Percentiles rank a stretch among this genome's conserved stretches.
Evolutionary conservation across 805 yeast species (phyloP).

Genomic region (Metschnikowia colocasiae): DNA sequence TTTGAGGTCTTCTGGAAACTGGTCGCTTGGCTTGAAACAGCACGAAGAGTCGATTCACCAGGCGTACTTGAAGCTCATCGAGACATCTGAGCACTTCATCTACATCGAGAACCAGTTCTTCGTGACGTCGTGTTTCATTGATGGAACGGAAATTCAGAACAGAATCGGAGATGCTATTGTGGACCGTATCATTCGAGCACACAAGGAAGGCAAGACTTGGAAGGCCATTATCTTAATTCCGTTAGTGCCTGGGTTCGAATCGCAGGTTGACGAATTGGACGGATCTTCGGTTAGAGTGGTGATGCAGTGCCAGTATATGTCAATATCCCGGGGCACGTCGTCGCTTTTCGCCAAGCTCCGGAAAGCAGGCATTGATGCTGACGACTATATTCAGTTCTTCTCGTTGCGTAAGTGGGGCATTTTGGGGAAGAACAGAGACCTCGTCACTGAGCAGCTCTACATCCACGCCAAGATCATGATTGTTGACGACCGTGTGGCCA

Average conservation of each 20-base stretch:
- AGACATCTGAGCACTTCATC: constrained; percentile 86
- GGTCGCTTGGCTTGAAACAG: constrained; percentile 89
- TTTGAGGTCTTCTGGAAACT: constrained; percentile 80
- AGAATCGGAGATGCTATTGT: constrained; percentile 95
- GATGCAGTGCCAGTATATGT: constrained; percentile 93
- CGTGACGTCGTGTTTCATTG: constrained; percentile 81
- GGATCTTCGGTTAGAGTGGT: constrained; percentile 94
- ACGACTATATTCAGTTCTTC: constrained; percentile 85
- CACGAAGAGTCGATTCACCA: constrained; percentile 88
- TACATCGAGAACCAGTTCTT: constrained; percentile 96
- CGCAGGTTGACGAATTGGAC: constrained; percentile 88
- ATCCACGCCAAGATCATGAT: constrained; percentile 90
- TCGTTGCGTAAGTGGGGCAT: constrained; percentile 95
- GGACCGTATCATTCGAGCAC: constrained; percentile 91
- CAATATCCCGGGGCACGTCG: constrained; percentile 84
- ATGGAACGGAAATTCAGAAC: constrained; percentile 80
- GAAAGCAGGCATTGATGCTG: constrained; percentile 79
- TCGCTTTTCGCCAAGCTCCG: constrained; percentile 82
- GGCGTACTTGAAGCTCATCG: constrained; percentile 88
- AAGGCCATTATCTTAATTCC: constrained; percentile 90
- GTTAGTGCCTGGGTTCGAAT: constrained; percentile 94
- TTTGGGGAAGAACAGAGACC: constrained; percentile 66
- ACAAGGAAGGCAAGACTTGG: constrained; percentile 74
- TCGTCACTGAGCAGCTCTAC: constrained; percentile 88
- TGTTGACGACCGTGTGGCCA: constrained; percentile 89